A percentile compares a stretch with the other conserved stretches of the same genome.
phyloP scores from a whole-genome alignment of 1,284 basidiomycete genomes.

The Ustilago esculenta region DNA sequence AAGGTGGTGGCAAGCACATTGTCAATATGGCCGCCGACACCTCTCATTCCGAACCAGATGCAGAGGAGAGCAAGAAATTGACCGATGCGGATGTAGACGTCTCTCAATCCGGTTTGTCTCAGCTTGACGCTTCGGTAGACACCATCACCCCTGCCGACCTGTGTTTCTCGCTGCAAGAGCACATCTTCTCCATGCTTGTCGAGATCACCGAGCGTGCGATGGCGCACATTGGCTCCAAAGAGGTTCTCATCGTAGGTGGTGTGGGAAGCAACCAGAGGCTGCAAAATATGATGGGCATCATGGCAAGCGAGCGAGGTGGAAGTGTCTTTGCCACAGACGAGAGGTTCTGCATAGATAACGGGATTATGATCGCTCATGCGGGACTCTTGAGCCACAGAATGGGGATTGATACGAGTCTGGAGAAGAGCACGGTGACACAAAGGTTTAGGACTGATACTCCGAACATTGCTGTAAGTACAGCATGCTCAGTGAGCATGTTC shows the following conservation, averaged over 20 bases:
- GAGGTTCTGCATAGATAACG: constrained; percentile 98
- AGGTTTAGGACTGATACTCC: constrained; percentile 65
- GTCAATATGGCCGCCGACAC: constrained; percentile 34
- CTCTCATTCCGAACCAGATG: neutral
- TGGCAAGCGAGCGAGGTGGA: constrained; percentile 90
- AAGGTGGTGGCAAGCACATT: constrained; percentile 55
- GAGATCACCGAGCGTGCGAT: constrained; percentile 99
- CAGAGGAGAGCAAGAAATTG: neutral
- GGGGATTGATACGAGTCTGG: constrained; percentile 71
- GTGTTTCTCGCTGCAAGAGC: constrained; percentile 97
- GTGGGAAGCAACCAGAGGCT: constrained; percentile 88
- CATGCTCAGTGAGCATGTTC: too few species aligned
- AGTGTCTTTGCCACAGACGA: constrained; percentile 96
- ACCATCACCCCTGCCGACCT: constrained; percentile 88
- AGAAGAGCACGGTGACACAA: constrained; percentile 64
- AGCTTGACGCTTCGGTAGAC: constrained; percentile 34
- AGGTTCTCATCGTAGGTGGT: constrained; percentile 96
- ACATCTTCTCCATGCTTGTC: constrained; percentile 97
- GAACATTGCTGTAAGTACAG: constrained; percentile 47
- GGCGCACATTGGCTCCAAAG: constrained; percentile 95
- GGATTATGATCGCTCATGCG: constrained; percentile 99
- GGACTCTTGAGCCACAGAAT: constrained; percentile 90
- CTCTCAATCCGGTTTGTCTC: constrained; percentile 24
- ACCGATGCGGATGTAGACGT: constrained; percentile 37
- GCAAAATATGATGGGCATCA: constrained; percentile 98